Percentiles rank a stretch among this genome's conserved stretches.
Conservation (phyloP, 768 basidiomycete species). For the Hygrocybe punicea region DNA sequence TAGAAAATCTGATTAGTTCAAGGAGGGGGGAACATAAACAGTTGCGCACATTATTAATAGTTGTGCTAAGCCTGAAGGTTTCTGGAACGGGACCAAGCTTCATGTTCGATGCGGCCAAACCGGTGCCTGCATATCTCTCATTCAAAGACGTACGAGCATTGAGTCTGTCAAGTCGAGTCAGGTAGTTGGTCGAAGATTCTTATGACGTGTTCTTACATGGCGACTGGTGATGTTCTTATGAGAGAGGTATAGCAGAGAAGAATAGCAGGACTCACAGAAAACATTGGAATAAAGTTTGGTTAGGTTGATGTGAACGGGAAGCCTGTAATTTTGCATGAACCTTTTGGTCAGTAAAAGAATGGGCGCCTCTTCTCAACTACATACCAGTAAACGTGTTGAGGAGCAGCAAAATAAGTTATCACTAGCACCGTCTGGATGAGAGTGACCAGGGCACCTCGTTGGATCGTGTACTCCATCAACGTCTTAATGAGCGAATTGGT, state of each 20-base stretch:
- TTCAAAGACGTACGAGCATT: slow-evolving; percentile 14
- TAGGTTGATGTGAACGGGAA: slow-evolving; percentile 47
- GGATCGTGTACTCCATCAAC: slow-evolving; percentile 40
- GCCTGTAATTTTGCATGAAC: slow-evolving; percentile 24
- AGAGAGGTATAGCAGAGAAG: neutral
- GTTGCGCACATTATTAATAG: too few species aligned
- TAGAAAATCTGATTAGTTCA: too few species aligned
- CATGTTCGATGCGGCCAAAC: neutral
- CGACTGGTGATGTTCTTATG: slow-evolving; percentile 20
- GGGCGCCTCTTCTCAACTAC: neutral
- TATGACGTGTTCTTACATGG: slow-evolving; percentile 22
- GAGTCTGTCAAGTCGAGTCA: slow-evolving; percentile 13
- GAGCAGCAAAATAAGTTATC: slow-evolving; percentile 40
- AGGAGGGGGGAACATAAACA: too few species aligned
- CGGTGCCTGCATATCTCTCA: neutral
- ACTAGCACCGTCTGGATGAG: slow-evolving; percentile 41
- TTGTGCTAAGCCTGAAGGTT: neutral
- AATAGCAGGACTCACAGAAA: slow-evolving; percentile 42
- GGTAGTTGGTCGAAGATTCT: neutral
- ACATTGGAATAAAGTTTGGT: slow-evolving; percentile 51
- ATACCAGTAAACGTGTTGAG: slow-evolving; percentile 39
- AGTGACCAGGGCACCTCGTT: slow-evolving; percentile 45
- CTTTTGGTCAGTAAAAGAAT: neutral
- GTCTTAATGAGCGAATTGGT: slow-evolving; percentile 40
- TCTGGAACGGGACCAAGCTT: neutral